These are phyloP conservation scores for Pyricularia pennisetigena DNA, from an alignment of 2,329 filamentous ascomycete species.

Conservation along the genomic window DNA sequence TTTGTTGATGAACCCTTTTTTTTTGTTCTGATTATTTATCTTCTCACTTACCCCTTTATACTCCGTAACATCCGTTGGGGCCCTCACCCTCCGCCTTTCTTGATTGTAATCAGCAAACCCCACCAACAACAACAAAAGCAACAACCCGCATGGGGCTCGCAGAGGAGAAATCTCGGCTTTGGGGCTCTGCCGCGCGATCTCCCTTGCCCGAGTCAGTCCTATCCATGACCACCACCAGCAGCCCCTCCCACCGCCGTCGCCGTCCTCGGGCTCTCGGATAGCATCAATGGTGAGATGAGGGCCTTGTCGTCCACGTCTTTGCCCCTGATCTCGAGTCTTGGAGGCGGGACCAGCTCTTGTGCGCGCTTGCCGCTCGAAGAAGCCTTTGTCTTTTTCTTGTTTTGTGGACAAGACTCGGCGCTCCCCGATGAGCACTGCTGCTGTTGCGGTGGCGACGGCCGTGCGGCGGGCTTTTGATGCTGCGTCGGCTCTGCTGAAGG, in stretches of 20 bases:
- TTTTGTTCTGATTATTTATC: too few species aligned
- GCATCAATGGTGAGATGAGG: neutral
- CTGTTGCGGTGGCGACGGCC: neutral
- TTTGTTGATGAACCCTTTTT: too few species aligned
- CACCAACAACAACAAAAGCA: too few species aligned
- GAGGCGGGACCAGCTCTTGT: neutral
- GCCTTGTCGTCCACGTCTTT: neutral
- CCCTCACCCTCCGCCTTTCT: neutral
- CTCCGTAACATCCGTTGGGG: neutral
- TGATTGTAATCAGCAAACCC: neutral
- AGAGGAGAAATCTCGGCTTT: neutral
- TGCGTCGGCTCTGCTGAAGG: neutral
- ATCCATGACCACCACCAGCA: neutral
- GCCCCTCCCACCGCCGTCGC: neutral
- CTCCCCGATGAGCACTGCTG: neutral
- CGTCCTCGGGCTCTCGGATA: neutral
- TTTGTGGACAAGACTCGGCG: neutral
- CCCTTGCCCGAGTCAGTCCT: neutral
- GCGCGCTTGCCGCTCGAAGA: neutral
- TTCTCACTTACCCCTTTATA: neutral
- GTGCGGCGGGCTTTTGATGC: neutral
- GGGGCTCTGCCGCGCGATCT: neutral
- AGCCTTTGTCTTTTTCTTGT: neutral
- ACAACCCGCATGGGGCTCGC: too few species aligned
- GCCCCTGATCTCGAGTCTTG: neutral